Evolutionary conservation across 1,139 yeast genomes (phyloP), one percentile per base, ranked within the genome.

Genomic region (Pichia kudriavzevii): DNA sequence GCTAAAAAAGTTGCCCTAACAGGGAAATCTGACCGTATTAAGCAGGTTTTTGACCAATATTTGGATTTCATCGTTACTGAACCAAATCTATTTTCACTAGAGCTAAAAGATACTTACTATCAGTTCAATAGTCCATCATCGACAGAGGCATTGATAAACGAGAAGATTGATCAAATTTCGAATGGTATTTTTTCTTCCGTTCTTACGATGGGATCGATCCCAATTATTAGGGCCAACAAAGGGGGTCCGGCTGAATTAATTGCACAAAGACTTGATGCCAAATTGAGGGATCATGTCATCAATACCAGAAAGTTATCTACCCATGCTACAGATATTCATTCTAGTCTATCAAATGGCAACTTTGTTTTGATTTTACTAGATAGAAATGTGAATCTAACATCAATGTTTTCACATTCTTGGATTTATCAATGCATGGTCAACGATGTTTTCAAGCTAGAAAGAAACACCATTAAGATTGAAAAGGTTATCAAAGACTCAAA

Each of bases 341-440:
- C 33, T 16, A 38, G 38, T 8, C 58, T 39, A 16, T 52, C 42
- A 19, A 49, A 43, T 41, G 79, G 74, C 41, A 67, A 95, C 43
- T 75, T 84, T 4, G 96, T 91, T 12, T 66, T 91, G 49, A 69
- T 93, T 25, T 61, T 91, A 35, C 63, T 88, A 40, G 99, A 91
- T 58, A 72, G 99, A 55, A 84, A 82, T 51, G 69, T 91, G 42
- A 97, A 93, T 59, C 66, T 93, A 44, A 79, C 91, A 3, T 80
- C 95, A 19, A 88, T 91, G 97, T 79, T 93, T 56, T 75, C 93
- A 2, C 99, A 91, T 59, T 85, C 96, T 6, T 88, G 98, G 97
- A 87, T 94, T 35, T 91, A 91, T 56, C 95, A 91, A 62, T 87
- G 96, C 51, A 79, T 91, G 74, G 94, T 91, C 12, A 82, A 88